Conservation (phyloP, 176 grass and related monocot species). For the Pontederia paniculata region DNA sequence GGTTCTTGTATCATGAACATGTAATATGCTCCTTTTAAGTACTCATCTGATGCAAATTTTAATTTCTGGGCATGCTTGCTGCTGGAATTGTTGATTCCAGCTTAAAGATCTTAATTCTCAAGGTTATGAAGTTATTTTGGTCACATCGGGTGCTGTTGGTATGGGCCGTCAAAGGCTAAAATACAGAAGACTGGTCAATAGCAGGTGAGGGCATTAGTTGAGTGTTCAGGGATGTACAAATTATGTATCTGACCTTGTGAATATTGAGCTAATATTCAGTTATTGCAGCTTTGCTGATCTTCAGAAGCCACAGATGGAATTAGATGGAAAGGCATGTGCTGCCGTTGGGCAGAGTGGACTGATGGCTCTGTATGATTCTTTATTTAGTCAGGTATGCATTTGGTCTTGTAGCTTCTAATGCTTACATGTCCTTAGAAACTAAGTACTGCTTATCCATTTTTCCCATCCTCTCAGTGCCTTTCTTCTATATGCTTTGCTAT, state of each 20-base stretch:
- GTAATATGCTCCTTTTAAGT: no score
- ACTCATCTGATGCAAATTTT: not conserved
- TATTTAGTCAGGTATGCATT: conserved; percentile 78
- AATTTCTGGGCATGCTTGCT: conserved; percentile 9
- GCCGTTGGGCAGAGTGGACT: conserved; percentile 90
- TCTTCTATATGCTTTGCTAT: conserved; percentile 3
- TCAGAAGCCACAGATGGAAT: conserved; percentile 74
- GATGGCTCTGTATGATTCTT: conserved; percentile 83
- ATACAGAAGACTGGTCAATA: conserved; percentile 75
- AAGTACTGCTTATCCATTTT: no score
- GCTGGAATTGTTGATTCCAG: conserved; percentile 24
- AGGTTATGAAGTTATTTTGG: conserved; percentile 85
- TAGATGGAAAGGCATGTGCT: conserved; percentile 90
- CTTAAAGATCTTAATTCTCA: conserved; percentile 68
- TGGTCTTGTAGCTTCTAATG: conserved; percentile 14
- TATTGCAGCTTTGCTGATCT: conserved; percentile 82
- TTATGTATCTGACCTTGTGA: no score
- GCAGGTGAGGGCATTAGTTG: conserved; percentile 24
- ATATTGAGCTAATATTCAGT: not conserved
- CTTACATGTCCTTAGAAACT: no score
- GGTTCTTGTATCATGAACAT: no score
- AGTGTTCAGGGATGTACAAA: not conserved
- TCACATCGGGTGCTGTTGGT: conserved; percentile 88
- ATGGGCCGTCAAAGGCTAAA: conserved; percentile 73
- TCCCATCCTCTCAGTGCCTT: not conserved